These are phyloP conservation scores for Gentiana macrophylla DNA, from an alignment of 257 asterid species.

Conservation along the genomic window DNA sequence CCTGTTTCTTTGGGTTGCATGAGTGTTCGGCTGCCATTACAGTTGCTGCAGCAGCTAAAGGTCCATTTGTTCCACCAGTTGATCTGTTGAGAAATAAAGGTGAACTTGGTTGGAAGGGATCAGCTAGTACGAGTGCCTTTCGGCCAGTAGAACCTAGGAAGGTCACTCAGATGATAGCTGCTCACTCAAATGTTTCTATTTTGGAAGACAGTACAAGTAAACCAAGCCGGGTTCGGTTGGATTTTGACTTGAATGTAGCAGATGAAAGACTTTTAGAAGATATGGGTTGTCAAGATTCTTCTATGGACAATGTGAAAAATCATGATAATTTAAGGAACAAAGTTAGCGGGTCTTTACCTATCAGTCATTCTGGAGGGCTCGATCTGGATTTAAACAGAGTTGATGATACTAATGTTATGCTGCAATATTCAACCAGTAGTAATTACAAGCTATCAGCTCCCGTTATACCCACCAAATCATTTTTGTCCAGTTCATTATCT, in stretches of 20 bases:
- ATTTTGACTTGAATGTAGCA: slow-evolving; percentile 41
- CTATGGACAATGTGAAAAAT: slow-evolving; percentile 13
- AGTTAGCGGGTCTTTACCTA: slow-evolving; percentile 16
- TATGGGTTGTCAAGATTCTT: slow-evolving; percentile 24
- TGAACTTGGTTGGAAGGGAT: slow-evolving; percentile 93
- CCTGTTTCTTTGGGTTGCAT: slow-evolving; percentile 22
- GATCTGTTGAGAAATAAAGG: slow-evolving; percentile 68
- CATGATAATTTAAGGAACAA: slow-evolving; percentile 15
- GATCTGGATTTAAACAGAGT: slow-evolving; percentile 39
- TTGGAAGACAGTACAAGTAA: slow-evolving; percentile 36
- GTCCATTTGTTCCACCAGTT: slow-evolving; percentile 77
- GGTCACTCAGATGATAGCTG: slow-evolving; percentile 24
- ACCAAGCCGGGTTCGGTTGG: slow-evolving; percentile 29
- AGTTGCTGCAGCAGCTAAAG: slow-evolving; percentile 80
- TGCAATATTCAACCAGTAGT: slow-evolving; percentile 24
- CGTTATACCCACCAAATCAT: slow-evolving; percentile 13
- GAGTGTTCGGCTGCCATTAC: slow-evolving; percentile 56
- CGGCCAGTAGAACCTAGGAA: slow-evolving; percentile 94
- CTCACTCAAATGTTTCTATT: slow-evolving; percentile 12
- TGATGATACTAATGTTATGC: slow-evolving; percentile 30
- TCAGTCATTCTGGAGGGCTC: slow-evolving; percentile 27
- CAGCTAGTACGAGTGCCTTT: slow-evolving; percentile 94
- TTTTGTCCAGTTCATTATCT: slow-evolving; percentile 18
- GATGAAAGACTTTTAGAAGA: slow-evolving; percentile 42
- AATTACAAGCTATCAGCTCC: slow-evolving; percentile 15